Evolutionary conservation across 352 stramenopile genomes (phyloP).

Genomic region (Phytopythium helicoides): DNA sequence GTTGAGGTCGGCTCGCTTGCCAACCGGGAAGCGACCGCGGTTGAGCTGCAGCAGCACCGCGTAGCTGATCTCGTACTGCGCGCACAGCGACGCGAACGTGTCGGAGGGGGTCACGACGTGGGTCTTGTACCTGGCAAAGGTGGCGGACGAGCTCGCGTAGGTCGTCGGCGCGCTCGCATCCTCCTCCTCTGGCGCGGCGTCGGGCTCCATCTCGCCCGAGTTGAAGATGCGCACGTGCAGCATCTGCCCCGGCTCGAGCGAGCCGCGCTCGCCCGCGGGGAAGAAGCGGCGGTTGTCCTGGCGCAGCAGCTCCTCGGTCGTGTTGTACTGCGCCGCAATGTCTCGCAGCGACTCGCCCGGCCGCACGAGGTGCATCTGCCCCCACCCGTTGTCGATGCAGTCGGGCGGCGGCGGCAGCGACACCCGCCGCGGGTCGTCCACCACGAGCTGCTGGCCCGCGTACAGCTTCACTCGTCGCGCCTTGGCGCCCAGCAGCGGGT

Average conservation of each 20-base stretch:
- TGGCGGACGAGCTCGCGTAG: conserved; percentile 35
- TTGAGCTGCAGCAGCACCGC: conserved; percentile 76
- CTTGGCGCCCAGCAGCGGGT: conserved; percentile 69
- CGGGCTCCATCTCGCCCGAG: conserved; percentile 60
- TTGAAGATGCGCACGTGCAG: conserved; percentile 79
- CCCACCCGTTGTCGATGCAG: conserved; percentile 82
- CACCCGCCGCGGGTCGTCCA: conserved; percentile 64
- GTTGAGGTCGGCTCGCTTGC: conserved; percentile 57
- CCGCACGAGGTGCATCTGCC: conserved; percentile 80
- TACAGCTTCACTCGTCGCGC: conserved; percentile 64
- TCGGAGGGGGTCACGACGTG: conserved; percentile 49
- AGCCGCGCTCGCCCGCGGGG: conserved; percentile 65
- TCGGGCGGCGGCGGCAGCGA: conserved; percentile 74
- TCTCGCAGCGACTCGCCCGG: conserved; percentile 59
- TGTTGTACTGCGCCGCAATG: conserved; percentile 81
- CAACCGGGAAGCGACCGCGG: conserved; percentile 62
- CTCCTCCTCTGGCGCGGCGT: conserved; percentile 10
- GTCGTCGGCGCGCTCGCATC: conserved; percentile 9
- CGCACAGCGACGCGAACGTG: conserved; percentile 75
- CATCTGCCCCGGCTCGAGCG: conserved; percentile 64
- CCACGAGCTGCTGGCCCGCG: conserved; percentile 67
- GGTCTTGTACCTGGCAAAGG: conserved; percentile 68
- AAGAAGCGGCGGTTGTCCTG: conserved; percentile 83
- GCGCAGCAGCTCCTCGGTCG: conserved; percentile 70
- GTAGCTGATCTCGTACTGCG: conserved; percentile 66